Percentiles rank a stretch among this genome's conserved stretches.
Conservation (phyloP, 495 filamentous ascomycete species). For the Bombardia bombarda region DNA sequence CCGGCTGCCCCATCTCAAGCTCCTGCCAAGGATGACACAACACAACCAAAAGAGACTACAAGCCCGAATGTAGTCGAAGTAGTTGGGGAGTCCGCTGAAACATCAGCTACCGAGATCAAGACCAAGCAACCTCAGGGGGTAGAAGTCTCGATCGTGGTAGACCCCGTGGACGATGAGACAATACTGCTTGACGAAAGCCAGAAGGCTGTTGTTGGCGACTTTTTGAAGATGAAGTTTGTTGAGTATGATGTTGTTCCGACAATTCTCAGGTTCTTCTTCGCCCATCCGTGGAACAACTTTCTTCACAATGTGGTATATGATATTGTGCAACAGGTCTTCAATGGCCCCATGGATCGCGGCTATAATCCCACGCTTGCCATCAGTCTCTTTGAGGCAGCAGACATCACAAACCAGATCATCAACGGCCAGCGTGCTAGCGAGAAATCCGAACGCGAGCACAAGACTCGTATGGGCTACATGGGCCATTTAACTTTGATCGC, state of each 20-base stretch:
- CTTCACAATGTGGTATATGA: conserved; percentile 99
- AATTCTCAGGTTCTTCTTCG: conserved; percentile 96
- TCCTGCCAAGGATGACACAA: background rate
- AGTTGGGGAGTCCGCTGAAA: too few species aligned
- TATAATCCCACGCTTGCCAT: conserved; percentile 90
- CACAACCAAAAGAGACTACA: too few species aligned
- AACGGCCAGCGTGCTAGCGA: conserved; percentile 85
- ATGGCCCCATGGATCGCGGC: conserved; percentile 93
- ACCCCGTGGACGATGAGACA: conserved; percentile 7
- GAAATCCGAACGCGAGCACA: conserved; percentile 66
- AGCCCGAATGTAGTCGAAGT: too few species aligned
- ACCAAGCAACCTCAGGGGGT: conserved; percentile 4
- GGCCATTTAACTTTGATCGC: conserved; percentile 95
- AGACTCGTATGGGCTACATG: conserved; percentile 96
- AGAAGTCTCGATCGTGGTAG: conserved; percentile 13
- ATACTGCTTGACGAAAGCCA: conserved; percentile 8
- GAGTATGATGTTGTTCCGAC: conserved; percentile 91
- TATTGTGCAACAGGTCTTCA: conserved; percentile 98
- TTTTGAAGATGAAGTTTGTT: conserved; percentile 94
- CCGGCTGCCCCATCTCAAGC: background rate
- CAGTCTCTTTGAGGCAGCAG: conserved; percentile 82
- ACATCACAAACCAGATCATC: conserved; percentile 85
- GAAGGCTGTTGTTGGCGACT: conserved; percentile 92
- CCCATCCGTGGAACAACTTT: conserved; percentile 99
- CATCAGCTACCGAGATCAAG: background rate